Percentiles rank a stretch among this genome's conserved stretches.
phyloP scores from a whole-genome alignment of 2,329 filamentous ascomycete genomes.

The Botrytis pseudocinerea region DNA sequence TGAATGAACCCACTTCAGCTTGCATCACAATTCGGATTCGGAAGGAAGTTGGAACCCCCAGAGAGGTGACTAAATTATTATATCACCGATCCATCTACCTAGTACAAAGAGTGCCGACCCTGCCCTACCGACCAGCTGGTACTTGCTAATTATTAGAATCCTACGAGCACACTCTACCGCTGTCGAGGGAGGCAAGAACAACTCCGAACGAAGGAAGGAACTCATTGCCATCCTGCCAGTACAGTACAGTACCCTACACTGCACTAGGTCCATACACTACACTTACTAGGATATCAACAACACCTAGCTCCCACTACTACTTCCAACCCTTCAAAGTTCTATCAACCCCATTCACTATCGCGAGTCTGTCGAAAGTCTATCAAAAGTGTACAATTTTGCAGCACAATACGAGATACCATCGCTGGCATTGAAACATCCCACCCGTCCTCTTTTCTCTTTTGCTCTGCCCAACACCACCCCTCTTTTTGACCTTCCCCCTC shows the following conservation, averaged over 20 bases:
- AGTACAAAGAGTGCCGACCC: not conserved
- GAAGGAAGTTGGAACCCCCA: not conserved
- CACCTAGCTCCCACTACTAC: not conserved
- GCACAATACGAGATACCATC: not conserved
- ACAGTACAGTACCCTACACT: not conserved
- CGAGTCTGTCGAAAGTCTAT: not conserved
- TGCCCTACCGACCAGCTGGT: not conserved
- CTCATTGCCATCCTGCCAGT: not conserved
- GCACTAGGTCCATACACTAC: not conserved
- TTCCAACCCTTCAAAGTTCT: not conserved
- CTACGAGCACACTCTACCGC: not conserved
- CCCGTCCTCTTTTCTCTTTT: not conserved
- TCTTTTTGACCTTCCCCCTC: not conserved
- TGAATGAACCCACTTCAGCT: constrained; percentile 6
- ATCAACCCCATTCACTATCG: not conserved
- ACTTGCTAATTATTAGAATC: not conserved
- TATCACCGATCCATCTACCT: not conserved
- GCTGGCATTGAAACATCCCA: not conserved
- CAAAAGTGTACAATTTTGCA: not conserved
- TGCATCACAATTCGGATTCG: constrained; percentile 3
- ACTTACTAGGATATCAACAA: not conserved
- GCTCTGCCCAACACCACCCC: not conserved
- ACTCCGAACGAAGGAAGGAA: not conserved
- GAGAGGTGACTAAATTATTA: not conserved
- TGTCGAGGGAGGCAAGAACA: not conserved